Base-by-base conservation (phyloP, 2,329 filamentous ascomycete species). In the Cytospora chrysosperma region DNA sequence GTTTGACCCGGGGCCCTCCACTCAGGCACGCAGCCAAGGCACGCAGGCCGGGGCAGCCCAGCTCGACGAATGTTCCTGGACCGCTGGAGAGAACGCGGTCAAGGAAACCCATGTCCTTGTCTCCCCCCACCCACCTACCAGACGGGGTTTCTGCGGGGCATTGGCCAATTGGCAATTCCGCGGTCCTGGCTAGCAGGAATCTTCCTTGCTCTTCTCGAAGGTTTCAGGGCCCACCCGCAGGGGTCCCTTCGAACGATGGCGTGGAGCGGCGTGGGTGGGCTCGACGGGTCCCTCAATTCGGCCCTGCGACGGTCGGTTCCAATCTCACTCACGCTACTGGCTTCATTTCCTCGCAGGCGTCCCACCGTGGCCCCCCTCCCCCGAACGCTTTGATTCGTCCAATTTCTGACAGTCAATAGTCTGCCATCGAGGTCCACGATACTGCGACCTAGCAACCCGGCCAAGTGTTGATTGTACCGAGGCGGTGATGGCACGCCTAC, bases 81-180 rank as follows among this genome's bases (percentile, higher is more conserved):
- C 30, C 8, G 40, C 40, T 43, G 43, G n/a, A 21, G 43, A 24
- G 27, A 27, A 61, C 59, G 27, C 51, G 53, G 52, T 26, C 52
- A 61, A 34, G 59, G 59, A 26, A 21, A 24, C 17, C 59, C 59
- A 28, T 55, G 58, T 27, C 59, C 59, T 21, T 55, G 58, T 27
- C 12, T 40, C 4, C n/a, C 21, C 37, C 51, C 37, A 55, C 54
- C 52, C 32, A 61, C 49, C 9, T 24, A 43, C 21, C 51, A 55
- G 59, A 40, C 43, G 51, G 47, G 28, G n/a, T n/a, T n/a, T 55
- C 54, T 50, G 37, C 34, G 64, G 64, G 55, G 34, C 28, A 40
- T 37, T 24, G 58, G 57, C 65, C 62, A 67, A 67, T 67, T 58
- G 65, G 65, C 61, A 64, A 47, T 65, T 67, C 65, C 65, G 59